A percentile compares a stretch with the other conserved stretches of the same genome.
phyloP scores from a whole-genome alignment of 139 green algal genomes.

The Chlamydomonas asymmetrica region DNA sequence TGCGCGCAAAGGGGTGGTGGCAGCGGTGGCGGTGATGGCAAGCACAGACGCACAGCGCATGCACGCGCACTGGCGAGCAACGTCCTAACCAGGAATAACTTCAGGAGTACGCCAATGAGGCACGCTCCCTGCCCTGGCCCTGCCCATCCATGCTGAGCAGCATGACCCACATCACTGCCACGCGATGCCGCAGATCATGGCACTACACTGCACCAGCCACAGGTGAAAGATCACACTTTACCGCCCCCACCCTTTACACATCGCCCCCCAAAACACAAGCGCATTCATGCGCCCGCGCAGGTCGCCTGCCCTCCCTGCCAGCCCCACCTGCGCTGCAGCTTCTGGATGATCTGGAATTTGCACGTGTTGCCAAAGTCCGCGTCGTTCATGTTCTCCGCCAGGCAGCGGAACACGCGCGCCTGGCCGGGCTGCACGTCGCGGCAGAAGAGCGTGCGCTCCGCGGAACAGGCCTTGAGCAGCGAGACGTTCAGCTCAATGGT shows the following conservation, averaged over 20 bases:
- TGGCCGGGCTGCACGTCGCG: slow-evolving; percentile 50
- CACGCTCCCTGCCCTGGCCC: too few species aligned
- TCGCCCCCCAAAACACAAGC: too few species aligned
- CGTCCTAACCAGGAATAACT: too few species aligned
- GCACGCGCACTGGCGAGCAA: not conserved
- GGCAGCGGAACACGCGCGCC: slow-evolving; percentile 70
- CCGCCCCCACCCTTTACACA: too few species aligned
- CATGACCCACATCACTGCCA: too few species aligned
- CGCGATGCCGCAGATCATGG: too few species aligned
- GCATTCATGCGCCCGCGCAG: too few species aligned
- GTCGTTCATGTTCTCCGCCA: slow-evolving; percentile 76
- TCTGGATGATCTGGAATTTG: slow-evolving; percentile 58
- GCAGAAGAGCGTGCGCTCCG: slow-evolving; percentile 74
- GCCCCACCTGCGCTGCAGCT: slow-evolving; percentile 58
- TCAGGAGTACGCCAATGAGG: too few species aligned
- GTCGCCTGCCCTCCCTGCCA: too few species aligned
- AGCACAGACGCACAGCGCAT: not conserved
- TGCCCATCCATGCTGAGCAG: too few species aligned
- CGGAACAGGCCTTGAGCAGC: slow-evolving; percentile 51
- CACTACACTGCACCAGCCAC: too few species aligned
- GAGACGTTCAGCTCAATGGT: slow-evolving; percentile 64
- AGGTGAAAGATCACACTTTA: too few species aligned
- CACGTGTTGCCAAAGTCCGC: slow-evolving; percentile 67
- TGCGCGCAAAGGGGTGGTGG: not conserved
- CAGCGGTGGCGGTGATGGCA: not conserved